phyloP scores from a whole-genome alignment of 2,329 filamentous ascomycete genomes.

The Colletotrichum horii region DNA sequence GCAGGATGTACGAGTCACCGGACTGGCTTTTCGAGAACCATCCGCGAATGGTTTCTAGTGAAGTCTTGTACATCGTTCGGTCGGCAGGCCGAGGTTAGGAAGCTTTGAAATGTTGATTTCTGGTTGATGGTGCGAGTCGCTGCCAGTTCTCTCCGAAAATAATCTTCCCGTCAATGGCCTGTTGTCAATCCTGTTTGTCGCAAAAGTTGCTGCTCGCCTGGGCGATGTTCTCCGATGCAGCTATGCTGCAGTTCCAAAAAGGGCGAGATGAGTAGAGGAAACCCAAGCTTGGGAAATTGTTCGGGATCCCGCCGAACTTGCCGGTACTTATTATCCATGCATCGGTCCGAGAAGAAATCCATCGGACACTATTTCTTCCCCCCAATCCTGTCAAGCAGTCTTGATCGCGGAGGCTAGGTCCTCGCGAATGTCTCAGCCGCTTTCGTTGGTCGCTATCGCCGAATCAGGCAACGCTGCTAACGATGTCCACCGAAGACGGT shows the following conservation, averaged over 20 bases:
- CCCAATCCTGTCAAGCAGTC: background rate
- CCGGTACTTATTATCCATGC: background rate
- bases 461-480: background rate
- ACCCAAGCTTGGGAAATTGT: background rate
- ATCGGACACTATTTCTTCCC: background rate
- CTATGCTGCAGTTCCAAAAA: background rate
- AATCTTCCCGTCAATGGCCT: background rate
- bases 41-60: background rate
- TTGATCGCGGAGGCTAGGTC: background rate
- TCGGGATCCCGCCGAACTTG: background rate
- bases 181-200: background rate
- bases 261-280: background rate
- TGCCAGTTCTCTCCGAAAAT: background rate
- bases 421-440: background rate
- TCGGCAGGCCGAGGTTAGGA: background rate
- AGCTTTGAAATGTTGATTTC: background rate
- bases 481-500: background rate
- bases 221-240: background rate
- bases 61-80: background rate
- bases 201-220: background rate
- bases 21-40: background rate
- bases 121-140: background rate
- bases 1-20: background rate
- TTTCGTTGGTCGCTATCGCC: background rate
- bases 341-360: background rate